Evolutionary conservation across 306 rosid species (phyloP), one percentile per base, ranked within the genome.

Genomic region (Vigna reflexopilosa): DNA sequence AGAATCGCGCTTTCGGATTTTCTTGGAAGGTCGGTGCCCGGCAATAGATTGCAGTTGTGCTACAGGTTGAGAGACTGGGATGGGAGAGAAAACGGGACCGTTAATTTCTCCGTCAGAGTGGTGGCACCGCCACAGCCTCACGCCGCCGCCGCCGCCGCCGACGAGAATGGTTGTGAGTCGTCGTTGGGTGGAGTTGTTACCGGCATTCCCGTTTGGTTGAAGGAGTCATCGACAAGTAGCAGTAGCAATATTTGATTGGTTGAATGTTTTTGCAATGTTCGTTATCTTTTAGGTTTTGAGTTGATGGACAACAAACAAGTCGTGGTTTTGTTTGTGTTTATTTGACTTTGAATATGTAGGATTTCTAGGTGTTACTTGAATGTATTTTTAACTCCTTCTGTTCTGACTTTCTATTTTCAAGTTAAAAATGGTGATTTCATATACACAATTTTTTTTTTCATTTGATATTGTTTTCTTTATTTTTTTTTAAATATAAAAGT

Each of bases 1-100:
- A 73, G 61, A 38, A 61, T 91, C 10, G 88, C 88, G 26, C 69
- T 79, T 1, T 77, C 92, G 9, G 93, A 91, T 30, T 80, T 91
- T 5, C 3, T 63, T 0, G 90, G 67, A 30, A 86, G 83, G 0
- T 49, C 13, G 4, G 54, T 78, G n/a, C 88, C 85, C 6, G 87
- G 81, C 45, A 12, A 61, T 5, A 73, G 81, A 56, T 20, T 54
- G 78, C 91, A 91, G 80, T 66, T 86, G 83, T 78, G 94, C 68
- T 90, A 91, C 13, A 52, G 93, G 76, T 61, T 90, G 77, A 82
- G 90, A 72, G 86, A 88, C 4, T 34, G 42, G 17, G 79, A 77
- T 14, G 93, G 94, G 0, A 38, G 73, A 38, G 70, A 70, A 28
- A 88, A 79, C 5, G 97, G 94, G 20, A 67, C 86, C 16, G n/a